Evolutionary conservation across 2,329 filamentous ascomycete genomes (phyloP), one percentile per base, ranked within the genome.

Genomic region (Venturiaceae sp.): DNA sequence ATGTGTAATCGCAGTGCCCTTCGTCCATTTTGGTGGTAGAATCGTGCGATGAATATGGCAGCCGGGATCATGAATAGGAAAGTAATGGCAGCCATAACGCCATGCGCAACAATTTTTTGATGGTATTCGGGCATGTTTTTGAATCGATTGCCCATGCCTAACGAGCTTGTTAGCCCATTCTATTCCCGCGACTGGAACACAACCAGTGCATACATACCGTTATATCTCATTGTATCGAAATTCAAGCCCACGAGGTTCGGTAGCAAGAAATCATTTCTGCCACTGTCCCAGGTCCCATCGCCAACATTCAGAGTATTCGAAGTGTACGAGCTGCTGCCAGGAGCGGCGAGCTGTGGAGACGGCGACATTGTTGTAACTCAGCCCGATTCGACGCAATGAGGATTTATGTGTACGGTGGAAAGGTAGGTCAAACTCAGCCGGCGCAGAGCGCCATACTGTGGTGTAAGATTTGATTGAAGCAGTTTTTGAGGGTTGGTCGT

Each of bases 141-240:
- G 71, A 92, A 92, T 60, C 88, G 84, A 69, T 91, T 92, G 60
- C 84, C 87, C 88, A 92, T 92, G 70, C 88, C 87, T 89, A 58
- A n/a, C 54, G 11, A 54, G 5, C 32, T 37, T 52, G 58, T 61
- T 41, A 34, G 8, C n/a, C 37, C 9, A 13, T 3, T 39, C 13
- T 14, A 16, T 32, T 26, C 36, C 55, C 33, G 37, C 33, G n/a
- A 8, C 2, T 11, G 4, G 13, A 46, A 34, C 11, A 30, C 30
- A 26, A 30, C 26, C 26, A 16, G 19, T 28, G 16, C 1, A 30
- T n/a, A 66, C 77, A 64, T 74, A 90, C 87, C 89, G 80, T 94
- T 94, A 74, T 90, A 91, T 69, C 81, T 84, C 84, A 89, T 92
- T 5, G 88, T 92, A 54, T 86, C 86, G 69, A 90, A 89, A 68